phyloP scores from a whole-genome alignment of 2,329 filamentous ascomycete genomes.

The Pleurostoma richardsiae region DNA sequence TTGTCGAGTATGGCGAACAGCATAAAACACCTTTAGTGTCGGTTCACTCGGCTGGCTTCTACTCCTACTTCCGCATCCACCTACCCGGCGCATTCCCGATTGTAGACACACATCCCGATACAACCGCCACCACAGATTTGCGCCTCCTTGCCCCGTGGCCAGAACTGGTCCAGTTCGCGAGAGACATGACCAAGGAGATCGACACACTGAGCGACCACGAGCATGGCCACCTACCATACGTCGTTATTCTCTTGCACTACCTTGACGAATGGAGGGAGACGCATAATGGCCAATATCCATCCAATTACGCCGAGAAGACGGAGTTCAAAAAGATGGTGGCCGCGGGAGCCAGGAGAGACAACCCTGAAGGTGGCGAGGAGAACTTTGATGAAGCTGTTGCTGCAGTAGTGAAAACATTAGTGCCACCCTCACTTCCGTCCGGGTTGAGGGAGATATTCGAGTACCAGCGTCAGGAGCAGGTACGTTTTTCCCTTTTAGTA shows the following conservation, averaged over 20 bases:
- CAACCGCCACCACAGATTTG: slow-evolving; percentile 78
- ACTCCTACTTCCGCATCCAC: slow-evolving; percentile 78
- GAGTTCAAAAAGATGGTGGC: slow-evolving; percentile 71
- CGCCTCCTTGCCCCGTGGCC: slow-evolving; percentile 82
- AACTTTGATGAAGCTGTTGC: slow-evolving; percentile 92
- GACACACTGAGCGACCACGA: slow-evolving; percentile 69
- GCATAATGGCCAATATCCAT: slow-evolving; percentile 65
- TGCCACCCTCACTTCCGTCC: slow-evolving; percentile 60
- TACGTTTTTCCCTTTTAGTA: slow-evolving; percentile 38
- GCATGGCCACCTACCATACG: slow-evolving; percentile 87
- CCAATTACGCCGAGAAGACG: slow-evolving; percentile 78
- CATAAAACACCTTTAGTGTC: slow-evolving; percentile 71
- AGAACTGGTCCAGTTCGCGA: slow-evolving; percentile 65
- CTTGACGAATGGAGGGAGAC: slow-evolving; percentile 72
- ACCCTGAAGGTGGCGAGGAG: slow-evolving; percentile 83
- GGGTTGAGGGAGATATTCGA: slow-evolving; percentile 75
- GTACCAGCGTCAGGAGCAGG: slow-evolving; percentile 45
- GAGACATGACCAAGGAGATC: slow-evolving; percentile 63
- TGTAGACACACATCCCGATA: slow-evolving; percentile 91
- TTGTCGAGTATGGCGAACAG: slow-evolving; percentile 43
- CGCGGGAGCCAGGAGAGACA: slow-evolving; percentile 62
- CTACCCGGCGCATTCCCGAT: slow-evolving; percentile 81
- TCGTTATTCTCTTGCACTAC: slow-evolving; percentile 77
- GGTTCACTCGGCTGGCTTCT: slow-evolving; percentile 87
- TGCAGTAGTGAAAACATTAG: slow-evolving; percentile 84